Evolutionary conservation across 371 early-diverging fungal genomes (phyloP).

Genomic region (Mortierella polycephala): DNA sequence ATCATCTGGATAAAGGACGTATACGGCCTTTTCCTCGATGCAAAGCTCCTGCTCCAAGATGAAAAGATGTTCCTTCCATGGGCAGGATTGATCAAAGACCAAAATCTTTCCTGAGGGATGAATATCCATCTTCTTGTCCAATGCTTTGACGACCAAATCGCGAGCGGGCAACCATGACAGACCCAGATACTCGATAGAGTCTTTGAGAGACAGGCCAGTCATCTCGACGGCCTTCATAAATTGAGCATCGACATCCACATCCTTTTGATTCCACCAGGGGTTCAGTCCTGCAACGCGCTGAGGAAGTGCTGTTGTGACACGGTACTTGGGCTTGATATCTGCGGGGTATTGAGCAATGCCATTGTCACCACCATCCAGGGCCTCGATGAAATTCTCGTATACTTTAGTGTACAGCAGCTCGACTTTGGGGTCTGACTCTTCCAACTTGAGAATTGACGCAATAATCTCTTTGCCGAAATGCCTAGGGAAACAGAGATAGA

Average conservation of each 20-base stretch:
- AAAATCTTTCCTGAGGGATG: conserved; percentile 85
- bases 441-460: conserved; percentile 64
- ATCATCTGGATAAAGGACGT: conserved; percentile 89
- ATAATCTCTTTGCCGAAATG: conserved; percentile 91
- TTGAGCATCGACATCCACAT: conserved; percentile 76
- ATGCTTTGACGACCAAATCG: conserved; percentile 78
- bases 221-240: conserved; percentile 80
- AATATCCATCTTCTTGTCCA: conserved; percentile 66
- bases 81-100: conserved; percentile 83
- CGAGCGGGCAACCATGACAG: conserved; percentile 92
- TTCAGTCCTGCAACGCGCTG: conserved; percentile 86
- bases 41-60: conserved; percentile 73
- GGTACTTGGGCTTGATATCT: conserved; percentile 82
- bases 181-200: conserved; percentile 73
- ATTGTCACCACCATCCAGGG: conserved; percentile 89
- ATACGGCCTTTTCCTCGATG: conserved; percentile 65
- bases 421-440: conserved; percentile 63
- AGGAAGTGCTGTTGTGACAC: conserved; percentile 83
- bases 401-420: conserved; percentile 81
- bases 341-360: conserved; percentile 89
- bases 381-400: conserved; percentile 86
- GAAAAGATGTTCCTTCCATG: conserved; percentile 94
- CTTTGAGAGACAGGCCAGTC: conserved; percentile 82
- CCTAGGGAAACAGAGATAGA: conserved; percentile 35
- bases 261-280: conserved; percentile 92